Percentiles rank a stretch among this genome's conserved stretches.
phyloP scores from a whole-genome alignment of 2,329 filamentous ascomycete species.

The Daldinia sp. region DNA sequence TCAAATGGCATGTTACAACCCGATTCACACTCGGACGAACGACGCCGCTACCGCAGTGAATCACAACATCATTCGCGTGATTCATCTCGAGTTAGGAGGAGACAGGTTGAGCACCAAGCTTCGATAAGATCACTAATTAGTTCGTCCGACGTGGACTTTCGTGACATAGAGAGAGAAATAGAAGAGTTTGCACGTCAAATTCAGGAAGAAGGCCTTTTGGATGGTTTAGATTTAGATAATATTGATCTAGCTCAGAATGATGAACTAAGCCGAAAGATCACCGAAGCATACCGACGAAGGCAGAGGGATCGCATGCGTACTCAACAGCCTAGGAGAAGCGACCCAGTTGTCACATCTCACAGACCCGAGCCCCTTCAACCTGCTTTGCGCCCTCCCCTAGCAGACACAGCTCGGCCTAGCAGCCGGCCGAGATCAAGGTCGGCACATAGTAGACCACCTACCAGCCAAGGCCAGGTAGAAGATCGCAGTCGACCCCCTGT shows the following conservation, averaged over 20 bases:
- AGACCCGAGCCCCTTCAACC: constrained; percentile 45
- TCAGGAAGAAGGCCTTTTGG: constrained; percentile 83
- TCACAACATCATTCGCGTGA: constrained; percentile 54
- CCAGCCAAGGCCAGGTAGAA: constrained; percentile 53
- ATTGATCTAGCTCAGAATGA: constrained; percentile 86
- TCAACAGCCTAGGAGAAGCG: constrained; percentile 53
- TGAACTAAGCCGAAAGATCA: constrained; percentile 88
- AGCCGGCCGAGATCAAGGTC: constrained; percentile 46
- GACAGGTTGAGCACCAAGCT: constrained; percentile 86
- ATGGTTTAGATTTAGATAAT: constrained; percentile 88
- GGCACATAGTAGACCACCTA: constrained; percentile 46
- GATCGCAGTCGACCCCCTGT: constrained; percentile 62
- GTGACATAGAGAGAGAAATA: constrained; percentile 86
- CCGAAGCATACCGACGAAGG: constrained; percentile 82
- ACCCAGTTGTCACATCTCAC: constrained; percentile 51
- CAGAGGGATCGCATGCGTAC: constrained; percentile 68
- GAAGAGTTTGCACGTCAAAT: constrained; percentile 91
- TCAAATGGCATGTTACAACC: constrained; percentile 51
- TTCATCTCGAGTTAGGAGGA: constrained; percentile 50
- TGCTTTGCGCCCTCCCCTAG: constrained; percentile 39
- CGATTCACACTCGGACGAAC: constrained; percentile 49
- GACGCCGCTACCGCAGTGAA: constrained; percentile 54
- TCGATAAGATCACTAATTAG: constrained; percentile 87
- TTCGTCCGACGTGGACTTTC: constrained; percentile 76
- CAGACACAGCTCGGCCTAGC: constrained; percentile 39